Conservation (phyloP, 176 grass and related monocot species). For the Carex scoparia region DNA sequence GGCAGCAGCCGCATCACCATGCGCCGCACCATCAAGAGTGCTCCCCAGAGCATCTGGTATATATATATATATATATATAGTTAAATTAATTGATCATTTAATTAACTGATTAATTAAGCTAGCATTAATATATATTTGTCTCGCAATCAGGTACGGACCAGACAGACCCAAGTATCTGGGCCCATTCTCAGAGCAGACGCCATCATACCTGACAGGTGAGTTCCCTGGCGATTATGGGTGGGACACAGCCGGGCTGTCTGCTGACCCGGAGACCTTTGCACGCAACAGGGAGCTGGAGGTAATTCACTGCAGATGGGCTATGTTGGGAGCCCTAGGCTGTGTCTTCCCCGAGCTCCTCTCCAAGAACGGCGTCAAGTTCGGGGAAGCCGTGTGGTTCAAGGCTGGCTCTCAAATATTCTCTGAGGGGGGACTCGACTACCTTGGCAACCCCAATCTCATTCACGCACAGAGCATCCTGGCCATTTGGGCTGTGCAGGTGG, state of each 20-base stretch:
- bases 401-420: conserved; percentile 46
- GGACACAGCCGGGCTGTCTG: conserved; percentile 36
- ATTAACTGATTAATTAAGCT: too few species aligned
- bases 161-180: conserved; percentile 44
- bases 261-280: conserved; percentile 42
- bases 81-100: too few species aligned
- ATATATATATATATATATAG: too few species aligned
- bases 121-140: background rate
- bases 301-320: conserved; percentile 41
- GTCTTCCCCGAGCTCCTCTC: conserved; percentile 39
- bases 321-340: conserved; percentile 38
- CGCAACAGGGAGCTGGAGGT: conserved; percentile 41
- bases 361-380: conserved; percentile 43
- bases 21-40: conserved; percentile 19
- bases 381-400: conserved; percentile 54
- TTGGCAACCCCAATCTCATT: conserved; percentile 44
- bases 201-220: conserved; percentile 35
- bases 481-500: conserved; percentile 45
- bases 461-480: conserved; percentile 54
- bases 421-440: conserved; percentile 45
- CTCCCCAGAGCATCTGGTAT: conserved; percentile 26
- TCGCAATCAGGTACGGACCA: conserved; percentile 22
- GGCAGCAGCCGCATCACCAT: conserved; percentile 13
- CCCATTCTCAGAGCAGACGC: conserved; percentile 35
- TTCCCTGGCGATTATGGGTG: conserved; percentile 40